Evolutionary conservation across 1,139 yeast species (phyloP).

Genomic region (Kodamaea derodonti): DNA sequence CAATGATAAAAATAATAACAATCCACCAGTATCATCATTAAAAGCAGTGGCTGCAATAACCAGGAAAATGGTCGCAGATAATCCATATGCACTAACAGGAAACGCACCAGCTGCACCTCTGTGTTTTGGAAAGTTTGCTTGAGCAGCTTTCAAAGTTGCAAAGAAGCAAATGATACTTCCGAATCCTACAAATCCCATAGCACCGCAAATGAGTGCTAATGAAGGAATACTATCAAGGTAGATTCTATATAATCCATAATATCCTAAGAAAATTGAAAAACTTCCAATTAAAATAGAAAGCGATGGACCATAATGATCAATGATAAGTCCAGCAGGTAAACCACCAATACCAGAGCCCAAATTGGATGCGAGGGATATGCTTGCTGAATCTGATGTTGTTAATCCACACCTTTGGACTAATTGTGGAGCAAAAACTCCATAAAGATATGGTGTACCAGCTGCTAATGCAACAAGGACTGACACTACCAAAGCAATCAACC

Average conservation of each 20-base stretch:
- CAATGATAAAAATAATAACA: conserved; percentile 33
- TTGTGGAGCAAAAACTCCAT: conserved; percentile 72
- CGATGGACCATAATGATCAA: conserved; percentile 58
- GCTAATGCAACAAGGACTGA: conserved; percentile 38
- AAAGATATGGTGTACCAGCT: conserved; percentile 70
- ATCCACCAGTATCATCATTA: conserved; percentile 39
- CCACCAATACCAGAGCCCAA: conserved; percentile 69
- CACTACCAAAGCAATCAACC: conserved; percentile 14
- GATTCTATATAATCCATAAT: conserved; percentile 31
- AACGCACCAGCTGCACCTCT: conserved; percentile 68
- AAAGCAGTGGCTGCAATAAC: conserved; percentile 44
- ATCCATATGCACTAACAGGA: conserved; percentile 57
- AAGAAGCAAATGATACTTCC: conserved; percentile 65
- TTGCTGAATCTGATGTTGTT: conserved; percentile 59
- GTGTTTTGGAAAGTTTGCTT: conserved; percentile 65
- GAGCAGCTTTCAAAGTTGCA: conserved; percentile 64
- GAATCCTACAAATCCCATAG: conserved; percentile 52
- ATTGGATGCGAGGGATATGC: conserved; percentile 56
- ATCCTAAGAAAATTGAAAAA: conserved; percentile 40
- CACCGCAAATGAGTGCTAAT: conserved; percentile 27
- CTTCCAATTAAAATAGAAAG: conserved; percentile 54
- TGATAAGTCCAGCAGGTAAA: conserved; percentile 61
- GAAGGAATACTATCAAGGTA: conserved; percentile 22
- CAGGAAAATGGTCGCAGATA: conserved; percentile 44
- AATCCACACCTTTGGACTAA: conserved; percentile 53